phyloP scores from a whole-genome alignment of 345 rosid species.

The Lepidium aucheri region DNA sequence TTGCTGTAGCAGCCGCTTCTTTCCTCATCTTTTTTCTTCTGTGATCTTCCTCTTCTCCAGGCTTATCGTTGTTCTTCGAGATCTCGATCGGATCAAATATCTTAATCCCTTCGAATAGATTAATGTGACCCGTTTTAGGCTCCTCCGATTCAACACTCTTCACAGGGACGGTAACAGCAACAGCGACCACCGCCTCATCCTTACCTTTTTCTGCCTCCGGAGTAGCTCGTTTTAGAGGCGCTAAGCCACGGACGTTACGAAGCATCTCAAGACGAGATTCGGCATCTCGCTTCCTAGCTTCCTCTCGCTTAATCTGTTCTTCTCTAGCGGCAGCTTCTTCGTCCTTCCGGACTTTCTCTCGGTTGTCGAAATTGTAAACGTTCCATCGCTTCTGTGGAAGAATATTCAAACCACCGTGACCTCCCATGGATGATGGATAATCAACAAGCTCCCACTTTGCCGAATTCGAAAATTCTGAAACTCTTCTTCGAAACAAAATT shows the following conservation, averaged over 20 bases:
- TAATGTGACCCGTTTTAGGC: slow-evolving; percentile 64
- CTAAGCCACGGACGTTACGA: slow-evolving; percentile 73
- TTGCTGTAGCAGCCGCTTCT: slow-evolving; percentile 53
- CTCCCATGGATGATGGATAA: slow-evolving; percentile 48
- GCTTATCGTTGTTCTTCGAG: slow-evolving; percentile 25
- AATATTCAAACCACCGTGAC: slow-evolving; percentile 90
- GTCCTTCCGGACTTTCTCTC: slow-evolving; percentile 74
- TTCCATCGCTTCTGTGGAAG: slow-evolving; percentile 97
- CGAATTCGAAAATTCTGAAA: neutral
- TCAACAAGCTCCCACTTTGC: neutral
- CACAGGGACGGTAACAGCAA: neutral
- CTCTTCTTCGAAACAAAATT: neutral
- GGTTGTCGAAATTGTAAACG: slow-evolving; percentile 75
- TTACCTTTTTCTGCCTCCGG: slow-evolving; percentile 16
- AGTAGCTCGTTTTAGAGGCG: slow-evolving; percentile 33
- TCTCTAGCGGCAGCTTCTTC: slow-evolving; percentile 89
- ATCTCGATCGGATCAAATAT: slow-evolving; percentile 62
- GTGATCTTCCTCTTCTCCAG: slow-evolving; percentile 44
- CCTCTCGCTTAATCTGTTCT: slow-evolving; percentile 76
- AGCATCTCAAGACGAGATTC: slow-evolving; percentile 81
- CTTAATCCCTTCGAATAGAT: slow-evolving; percentile 86
- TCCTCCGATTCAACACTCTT: slow-evolving; percentile 29
- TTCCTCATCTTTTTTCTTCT: slow-evolving; percentile 68
- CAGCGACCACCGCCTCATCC: neutral
- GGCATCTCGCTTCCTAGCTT: slow-evolving; percentile 63